phyloP scores from a whole-genome alignment of 305 asterid genomes.

The Vinca major region DNA sequence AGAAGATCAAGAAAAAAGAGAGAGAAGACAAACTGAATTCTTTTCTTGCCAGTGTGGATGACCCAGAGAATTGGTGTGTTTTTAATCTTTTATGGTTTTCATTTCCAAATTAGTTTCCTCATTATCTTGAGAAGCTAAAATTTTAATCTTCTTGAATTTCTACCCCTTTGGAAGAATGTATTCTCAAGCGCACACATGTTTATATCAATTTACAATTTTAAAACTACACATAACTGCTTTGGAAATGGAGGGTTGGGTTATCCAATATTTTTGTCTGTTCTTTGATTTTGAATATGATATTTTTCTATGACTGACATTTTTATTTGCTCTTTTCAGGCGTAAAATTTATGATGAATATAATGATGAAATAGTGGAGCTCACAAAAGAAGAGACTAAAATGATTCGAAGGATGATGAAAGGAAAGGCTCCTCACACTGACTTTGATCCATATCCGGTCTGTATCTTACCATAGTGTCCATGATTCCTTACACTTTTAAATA shows the following conservation, averaged over 20 bases:
- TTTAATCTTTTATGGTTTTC: background rate
- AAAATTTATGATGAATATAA: conserved; percentile 69
- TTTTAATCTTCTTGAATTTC: background rate
- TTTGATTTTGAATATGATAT: background rate
- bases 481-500: background rate
- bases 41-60: conserved; percentile 73
- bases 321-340: conserved; percentile 51
- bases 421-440: conserved; percentile 86
- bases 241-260: background rate
- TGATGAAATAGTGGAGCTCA: conserved; percentile 83
- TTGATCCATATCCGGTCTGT: conserved; percentile 80
- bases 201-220: background rate
- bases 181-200: background rate
- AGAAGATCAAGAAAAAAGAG: conserved; percentile 87
- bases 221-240: background rate
- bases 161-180: background rate
- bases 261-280: conserved; percentile 2
- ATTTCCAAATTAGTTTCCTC: background rate
- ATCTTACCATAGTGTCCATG: conserved; percentile 13
- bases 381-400: conserved; percentile 58
- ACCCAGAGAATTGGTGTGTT: conserved; percentile 71
- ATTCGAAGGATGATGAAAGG: conserved; percentile 61
- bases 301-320: background rate
- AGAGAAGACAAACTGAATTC: conserved; percentile 67
- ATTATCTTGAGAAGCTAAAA: background rate